These are phyloP conservation scores for Rozella allomycis DNA, from an alignment of 371 early-diverging fungal species.

Conservation along the genomic window DNA sequence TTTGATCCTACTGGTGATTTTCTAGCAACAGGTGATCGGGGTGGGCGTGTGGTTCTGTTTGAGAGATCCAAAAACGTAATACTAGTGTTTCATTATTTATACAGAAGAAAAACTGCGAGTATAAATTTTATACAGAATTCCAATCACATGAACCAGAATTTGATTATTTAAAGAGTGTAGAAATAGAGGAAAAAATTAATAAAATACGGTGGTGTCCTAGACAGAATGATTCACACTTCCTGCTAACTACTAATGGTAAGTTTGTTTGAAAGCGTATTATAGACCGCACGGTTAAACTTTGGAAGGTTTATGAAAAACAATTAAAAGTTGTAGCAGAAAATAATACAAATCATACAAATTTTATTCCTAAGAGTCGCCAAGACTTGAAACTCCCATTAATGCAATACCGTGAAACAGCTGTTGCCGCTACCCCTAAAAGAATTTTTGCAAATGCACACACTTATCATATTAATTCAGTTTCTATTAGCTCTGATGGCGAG, in stretches of 20 bases:
- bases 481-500: slow-evolving; percentile 88
- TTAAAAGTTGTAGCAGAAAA: slow-evolving; percentile 77
- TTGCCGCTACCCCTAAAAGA: slow-evolving; percentile 78
- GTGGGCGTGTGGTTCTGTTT: slow-evolving; percentile 90
- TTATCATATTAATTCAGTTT: slow-evolving; percentile 97
- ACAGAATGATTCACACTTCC: slow-evolving; percentile 80
- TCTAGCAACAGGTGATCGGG: slow-evolving; percentile 90
- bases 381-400: slow-evolving; percentile 57
- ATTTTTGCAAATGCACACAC: slow-evolving; percentile 95
- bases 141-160: slow-evolving; percentile 98
- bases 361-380: too few relatives aligned
- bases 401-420: slow-evolving; percentile 76
- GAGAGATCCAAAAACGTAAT: slow-evolving; percentile 81
- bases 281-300: slow-evolving; percentile 97
- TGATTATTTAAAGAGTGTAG: slow-evolving; percentile 96
- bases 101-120: slow-evolving; percentile 95
- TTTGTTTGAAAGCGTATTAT: slow-evolving; percentile 1
- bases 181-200: slow-evolving; percentile 98
- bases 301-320: slow-evolving; percentile 93
- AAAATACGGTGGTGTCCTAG: slow-evolving; percentile 92
- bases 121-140: slow-evolving; percentile 95
- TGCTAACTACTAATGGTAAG: slow-evolving; percentile 87
- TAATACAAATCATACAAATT: too few relatives aligned
- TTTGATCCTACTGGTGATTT: slow-evolving; percentile 92
- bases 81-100: not conserved